Evolutionary conservation across 306 rosid species (phyloP), one percentile per base, ranked within the genome.

Genomic region (Rosa multiflora): DNA sequence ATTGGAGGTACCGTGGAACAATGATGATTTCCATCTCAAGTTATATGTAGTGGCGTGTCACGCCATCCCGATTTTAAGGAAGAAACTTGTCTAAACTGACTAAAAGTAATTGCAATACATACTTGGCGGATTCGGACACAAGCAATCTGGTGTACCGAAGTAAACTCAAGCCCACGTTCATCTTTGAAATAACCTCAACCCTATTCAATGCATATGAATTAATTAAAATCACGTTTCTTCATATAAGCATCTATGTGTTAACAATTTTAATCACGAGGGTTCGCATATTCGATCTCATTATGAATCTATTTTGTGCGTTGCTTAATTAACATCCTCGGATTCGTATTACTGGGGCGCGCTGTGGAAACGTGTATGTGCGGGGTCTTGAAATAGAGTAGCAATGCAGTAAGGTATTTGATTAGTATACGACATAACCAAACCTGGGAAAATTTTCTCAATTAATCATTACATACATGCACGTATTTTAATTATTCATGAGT

Each of bases 1-100:
- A 26, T 11, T 10, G 13, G 47, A 39, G 58, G 9, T 52, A 52
- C 21, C 48, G 29, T 39, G 6, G 35, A 43, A 68, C n/a, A 61
- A 61, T 61, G 15, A 23, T 61, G 5, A 43, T 20, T 46, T 68
- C 17, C 73, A 68, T 21, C 73, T 44, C 18, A 70, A 44, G 74
- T 46, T 21, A 70, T 46, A 64, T 64, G 5, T 35, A 61, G 20
- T 43, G 20, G 53, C 74, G 74, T 70, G 74, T 23, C 74, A 44
- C 39, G 56, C 74, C 35, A 43, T 46, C n/a, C 20, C 40, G 8
- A 42, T 43, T 11, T 44, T 15, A 44, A 14, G 55, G 18, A 46
- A 17, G 23, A 69, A 44, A 42, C 23, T 18, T 2, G 18, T 4
- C 46, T 26, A 13, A 0, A 10, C 46, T 23, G 55, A 64, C 44